Conservation (phyloP, 2,329 filamentous ascomycete species). For the Fusarium hostae region DNA sequence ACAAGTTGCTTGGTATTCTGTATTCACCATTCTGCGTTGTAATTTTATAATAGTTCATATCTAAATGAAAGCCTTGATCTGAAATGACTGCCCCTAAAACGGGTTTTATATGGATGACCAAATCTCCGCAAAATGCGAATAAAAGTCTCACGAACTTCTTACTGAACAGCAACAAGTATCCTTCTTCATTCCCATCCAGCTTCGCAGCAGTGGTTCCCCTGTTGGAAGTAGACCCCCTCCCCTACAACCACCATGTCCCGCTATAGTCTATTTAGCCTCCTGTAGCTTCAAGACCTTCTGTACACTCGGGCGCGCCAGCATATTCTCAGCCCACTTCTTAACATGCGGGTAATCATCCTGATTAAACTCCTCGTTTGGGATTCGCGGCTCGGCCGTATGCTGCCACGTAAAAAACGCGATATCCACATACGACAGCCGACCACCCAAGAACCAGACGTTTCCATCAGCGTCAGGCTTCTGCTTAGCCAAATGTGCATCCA, state of each 20-base stretch:
- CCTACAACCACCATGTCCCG: fast-evolving
- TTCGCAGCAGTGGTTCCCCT: fast-evolving
- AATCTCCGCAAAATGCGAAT: too few relatives aligned
- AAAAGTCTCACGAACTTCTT: too few relatives aligned
- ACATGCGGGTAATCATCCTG: not conserved
- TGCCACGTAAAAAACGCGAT: not conserved
- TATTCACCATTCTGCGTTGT: too few relatives aligned
- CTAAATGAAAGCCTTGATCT: too few relatives aligned
- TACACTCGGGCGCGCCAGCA: not conserved
- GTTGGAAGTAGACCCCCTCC: fast-evolving
- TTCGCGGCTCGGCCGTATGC: not conserved
- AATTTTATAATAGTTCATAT: too few relatives aligned
- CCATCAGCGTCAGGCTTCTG: not conserved
- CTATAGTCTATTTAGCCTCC: not conserved
- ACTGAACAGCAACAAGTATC: too few relatives aligned
- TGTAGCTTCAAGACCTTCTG: not conserved
- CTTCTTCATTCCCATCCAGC: fast-evolving
- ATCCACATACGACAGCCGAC: not conserved
- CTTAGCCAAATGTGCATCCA: not conserved
- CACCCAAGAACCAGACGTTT: not conserved
- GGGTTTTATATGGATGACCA: too few relatives aligned
- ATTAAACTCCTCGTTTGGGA: not conserved
- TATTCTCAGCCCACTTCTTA: not conserved
- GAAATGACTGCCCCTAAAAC: too few relatives aligned
- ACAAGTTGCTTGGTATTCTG: too few relatives aligned